A percentile compares a stretch with the other conserved stretches of the same genome.
Evolutionary conservation across 2,329 filamentous ascomycete species (phyloP).

Genomic region (Coniochaeta hoffmannii): DNA sequence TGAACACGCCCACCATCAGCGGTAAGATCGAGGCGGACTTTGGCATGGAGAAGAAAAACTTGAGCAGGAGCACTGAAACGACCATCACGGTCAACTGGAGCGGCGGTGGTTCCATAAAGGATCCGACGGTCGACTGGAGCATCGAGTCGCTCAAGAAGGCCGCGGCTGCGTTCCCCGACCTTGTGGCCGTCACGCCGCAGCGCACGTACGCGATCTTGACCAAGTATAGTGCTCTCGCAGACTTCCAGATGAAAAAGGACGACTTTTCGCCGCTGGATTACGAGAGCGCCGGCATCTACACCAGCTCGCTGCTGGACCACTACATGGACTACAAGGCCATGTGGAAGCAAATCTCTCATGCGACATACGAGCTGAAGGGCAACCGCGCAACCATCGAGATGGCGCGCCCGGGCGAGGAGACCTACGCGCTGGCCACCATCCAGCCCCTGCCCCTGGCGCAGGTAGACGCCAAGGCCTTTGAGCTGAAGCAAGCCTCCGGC

Average conservation of each 20-base stretch:
- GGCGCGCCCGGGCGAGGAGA: too few relatives aligned
- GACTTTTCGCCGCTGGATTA: neutral
- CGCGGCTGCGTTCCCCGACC: constrained; percentile 2
- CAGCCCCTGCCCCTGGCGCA: too few relatives aligned
- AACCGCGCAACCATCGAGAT: too few relatives aligned
- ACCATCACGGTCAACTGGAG: neutral
- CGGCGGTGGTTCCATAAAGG: constrained; percentile 1
- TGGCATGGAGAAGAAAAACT: neutral
- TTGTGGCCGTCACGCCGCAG: constrained; percentile 1
- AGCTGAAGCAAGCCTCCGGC: too few relatives aligned
- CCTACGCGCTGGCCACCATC: too few relatives aligned
- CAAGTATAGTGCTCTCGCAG: constrained; percentile 5
- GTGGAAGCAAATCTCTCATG: too few relatives aligned
- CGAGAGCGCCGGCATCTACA: neutral
- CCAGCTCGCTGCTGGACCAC: neutral
- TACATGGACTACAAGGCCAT: neutral
- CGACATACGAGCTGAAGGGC: too few relatives aligned
- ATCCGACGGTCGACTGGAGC: neutral
- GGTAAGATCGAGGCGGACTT: neutral
- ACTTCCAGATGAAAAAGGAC: neutral
- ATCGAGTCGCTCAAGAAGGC: neutral
- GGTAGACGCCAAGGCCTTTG: too few relatives aligned
- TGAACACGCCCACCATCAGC: neutral
- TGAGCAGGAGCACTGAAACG: neutral
- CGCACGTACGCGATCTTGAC: neutral